Evolutionary conservation across 805 yeast genomes (phyloP).

Genomic region (Ogataea nitratoaversa): DNA sequence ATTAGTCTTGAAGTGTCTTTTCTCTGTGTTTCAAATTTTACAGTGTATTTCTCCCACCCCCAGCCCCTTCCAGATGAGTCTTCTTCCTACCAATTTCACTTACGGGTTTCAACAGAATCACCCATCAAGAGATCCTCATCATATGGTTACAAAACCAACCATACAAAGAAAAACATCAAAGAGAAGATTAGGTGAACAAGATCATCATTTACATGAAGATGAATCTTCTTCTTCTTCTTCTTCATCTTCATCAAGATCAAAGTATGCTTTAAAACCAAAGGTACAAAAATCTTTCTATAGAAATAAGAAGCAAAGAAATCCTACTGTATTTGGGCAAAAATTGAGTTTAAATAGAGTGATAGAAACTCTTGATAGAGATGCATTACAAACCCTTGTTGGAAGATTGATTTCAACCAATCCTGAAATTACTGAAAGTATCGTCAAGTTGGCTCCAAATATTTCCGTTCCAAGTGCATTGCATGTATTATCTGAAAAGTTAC

Average conservation of each 20-base stretch:
- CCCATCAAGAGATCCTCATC: constrained; percentile 8
- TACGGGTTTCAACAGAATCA: constrained; percentile 11
- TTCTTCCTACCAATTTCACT: constrained; percentile 6
- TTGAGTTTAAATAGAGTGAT: constrained; percentile 62
- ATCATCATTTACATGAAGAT: constrained; percentile 9
- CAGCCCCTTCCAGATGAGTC: constrained; percentile 9
- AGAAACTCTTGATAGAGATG: constrained; percentile 59
- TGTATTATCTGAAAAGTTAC: constrained; percentile 43
- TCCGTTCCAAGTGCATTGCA: constrained; percentile 48
- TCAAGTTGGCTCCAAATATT: constrained; percentile 53
- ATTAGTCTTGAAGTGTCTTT: too few relatives aligned
- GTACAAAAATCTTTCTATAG: constrained; percentile 4
- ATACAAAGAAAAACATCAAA: constrained; percentile 13
- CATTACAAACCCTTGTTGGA: constrained; percentile 49
- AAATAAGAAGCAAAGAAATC: constrained; percentile 33
- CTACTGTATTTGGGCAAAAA: constrained; percentile 48
- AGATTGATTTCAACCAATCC: constrained; percentile 58
- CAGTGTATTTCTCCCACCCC: too few relatives aligned
- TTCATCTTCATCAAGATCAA: constrained; percentile 1
- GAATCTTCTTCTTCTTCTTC: not conserved
- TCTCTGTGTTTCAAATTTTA: too few relatives aligned
- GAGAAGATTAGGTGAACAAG: constrained; percentile 13
- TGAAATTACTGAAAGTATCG: constrained; percentile 49
- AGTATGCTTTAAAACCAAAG: constrained; percentile 6
- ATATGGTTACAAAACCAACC: constrained; percentile 13